Conservation (phyloP, 768 basidiomycete species). For the Termitomyces sp. region DNA sequence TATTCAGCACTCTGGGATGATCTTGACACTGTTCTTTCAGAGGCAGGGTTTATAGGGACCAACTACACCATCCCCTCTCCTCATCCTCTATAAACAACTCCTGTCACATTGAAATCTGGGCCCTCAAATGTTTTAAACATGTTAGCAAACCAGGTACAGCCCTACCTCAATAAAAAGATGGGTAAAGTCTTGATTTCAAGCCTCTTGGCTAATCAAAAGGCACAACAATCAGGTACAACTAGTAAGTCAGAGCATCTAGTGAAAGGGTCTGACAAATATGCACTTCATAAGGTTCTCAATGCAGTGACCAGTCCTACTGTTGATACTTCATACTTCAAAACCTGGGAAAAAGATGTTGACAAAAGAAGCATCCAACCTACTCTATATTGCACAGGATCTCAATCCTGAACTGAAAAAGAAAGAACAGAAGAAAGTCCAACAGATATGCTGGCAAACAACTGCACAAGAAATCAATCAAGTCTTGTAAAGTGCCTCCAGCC, state of each 20-base stretch:
- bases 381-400: neutral
- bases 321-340: too few relatives aligned
- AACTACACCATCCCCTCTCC: neutral
- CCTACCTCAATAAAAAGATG: neutral
- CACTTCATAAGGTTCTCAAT: neutral
- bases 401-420: neutral
- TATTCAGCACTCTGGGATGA: neutral
- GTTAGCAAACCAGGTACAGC: neutral
- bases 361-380: too few relatives aligned
- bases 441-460: neutral
- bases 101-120: neutral
- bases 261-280: neutral
- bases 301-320: too few relatives aligned
- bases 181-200: neutral
- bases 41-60: neutral
- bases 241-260: neutral
- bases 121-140: too few relatives aligned
- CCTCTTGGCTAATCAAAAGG: neutral
- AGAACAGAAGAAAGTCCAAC: neutral
- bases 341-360: too few relatives aligned
- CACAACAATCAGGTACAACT: neutral
- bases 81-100: neutral
- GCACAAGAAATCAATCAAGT: neutral
- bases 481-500: neutral
- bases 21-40: neutral